Conservation (phyloP, 306 rosid genomes). For the Lathyrus sativus region DNA sequence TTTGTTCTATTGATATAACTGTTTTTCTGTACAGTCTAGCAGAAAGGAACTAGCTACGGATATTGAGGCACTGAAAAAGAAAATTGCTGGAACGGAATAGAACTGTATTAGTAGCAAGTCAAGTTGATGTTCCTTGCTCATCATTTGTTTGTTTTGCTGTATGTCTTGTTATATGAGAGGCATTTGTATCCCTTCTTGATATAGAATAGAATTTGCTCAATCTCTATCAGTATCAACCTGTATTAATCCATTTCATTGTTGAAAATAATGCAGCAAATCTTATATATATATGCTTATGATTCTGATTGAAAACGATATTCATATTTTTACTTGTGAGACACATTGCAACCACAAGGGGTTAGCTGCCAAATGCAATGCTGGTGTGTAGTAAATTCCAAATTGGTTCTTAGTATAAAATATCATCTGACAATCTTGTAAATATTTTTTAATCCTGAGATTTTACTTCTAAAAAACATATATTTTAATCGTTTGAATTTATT, state of each 20-base stretch:
- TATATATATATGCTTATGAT: slow-evolving; percentile 36
- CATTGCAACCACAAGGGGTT: too few species aligned
- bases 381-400: neutral
- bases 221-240: slow-evolving; percentile 44
- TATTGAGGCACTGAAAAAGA: slow-evolving; percentile 86
- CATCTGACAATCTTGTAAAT: too few species aligned
- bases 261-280: slow-evolving; percentile 51
- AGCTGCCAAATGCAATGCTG: neutral
- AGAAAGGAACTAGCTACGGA: slow-evolving; percentile 90
- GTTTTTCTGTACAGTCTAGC: slow-evolving; percentile 65
- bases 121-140: slow-evolving; percentile 35
- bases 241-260: slow-evolving; percentile 40
- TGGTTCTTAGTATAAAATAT: too few species aligned
- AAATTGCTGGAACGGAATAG: slow-evolving; percentile 89
- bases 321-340: neutral
- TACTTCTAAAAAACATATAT: neutral
- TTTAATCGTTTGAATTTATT: too few species aligned
- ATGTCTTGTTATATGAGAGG: slow-evolving; percentile 48
- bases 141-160: slow-evolving; percentile 48
- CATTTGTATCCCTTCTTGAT: slow-evolving; percentile 56
- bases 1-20: neutral
- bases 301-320: slow-evolving; percentile 26
- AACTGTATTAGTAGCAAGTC: slow-evolving; percentile 22
- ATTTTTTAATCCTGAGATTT: too few species aligned
- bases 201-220: slow-evolving; percentile 48